Base-by-base conservation (phyloP, 805 yeast species). In the Clavispora vitiphila region DNA sequence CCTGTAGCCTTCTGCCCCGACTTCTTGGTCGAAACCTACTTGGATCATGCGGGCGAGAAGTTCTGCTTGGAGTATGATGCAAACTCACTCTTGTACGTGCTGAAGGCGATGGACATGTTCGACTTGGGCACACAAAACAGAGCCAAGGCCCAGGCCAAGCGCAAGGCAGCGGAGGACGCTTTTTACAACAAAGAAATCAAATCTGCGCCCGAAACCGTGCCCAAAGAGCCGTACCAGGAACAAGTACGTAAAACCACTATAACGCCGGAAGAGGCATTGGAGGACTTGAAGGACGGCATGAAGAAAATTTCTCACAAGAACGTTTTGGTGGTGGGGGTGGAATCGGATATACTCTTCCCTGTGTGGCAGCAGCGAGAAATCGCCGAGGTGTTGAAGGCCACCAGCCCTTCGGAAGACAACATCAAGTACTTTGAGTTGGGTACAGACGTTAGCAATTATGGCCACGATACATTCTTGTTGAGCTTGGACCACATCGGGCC, bases 1-100 rank as follows among this genome's bases (percentile, higher is more conserved):
- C 77, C 83, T 11, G 96, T 96, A 3, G 96, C 96, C 0, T 68
- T 90, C 24, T 90, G 97, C 61, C 96, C 97, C 0, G 97, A 90
- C 57, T 90, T 88, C 59, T 64, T 89, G 46, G 90, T 90, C 37
- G 97, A 90, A 61, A 90, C 96, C 0, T 90, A 90, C 54, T 69
- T 90, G 53, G 97, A 90, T 59, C 96, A 90, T 61, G 95, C 89
- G 39, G 97, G 97, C 8, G 96, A 86, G 59, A 90, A 90, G 70
- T 89, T 90, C 70, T 86, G 95, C 48, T 61, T 86, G 45, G 95
- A 89, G 57, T 89, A 85, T 62, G 97, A 89, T 61, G 85, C 97
- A 26, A 89, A 89, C 60, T 88, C 96, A 5, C 74, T 90, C 52
- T 70, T 89, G 38, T 89, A 90, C 60, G 78, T 90, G 10, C 84